A percentile compares a stretch with the other conserved stretches of the same genome.
Evolutionary conservation across 1,284 basidiomycete genomes (phyloP).

Genomic region (Anthracocystis setariae): DNA sequence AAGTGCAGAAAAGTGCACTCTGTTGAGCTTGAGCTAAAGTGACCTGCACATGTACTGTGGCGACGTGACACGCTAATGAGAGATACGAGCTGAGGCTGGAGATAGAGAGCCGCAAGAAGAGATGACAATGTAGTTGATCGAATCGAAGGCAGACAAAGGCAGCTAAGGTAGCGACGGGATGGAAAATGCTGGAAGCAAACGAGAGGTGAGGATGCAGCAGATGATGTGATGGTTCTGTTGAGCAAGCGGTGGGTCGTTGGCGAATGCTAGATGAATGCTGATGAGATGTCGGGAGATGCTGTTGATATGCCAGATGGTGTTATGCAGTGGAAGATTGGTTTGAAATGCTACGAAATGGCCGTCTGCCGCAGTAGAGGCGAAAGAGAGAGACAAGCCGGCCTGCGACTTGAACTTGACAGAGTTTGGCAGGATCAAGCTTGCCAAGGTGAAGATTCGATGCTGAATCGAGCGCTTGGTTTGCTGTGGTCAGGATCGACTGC

Average conservation of each 20-base stretch:
- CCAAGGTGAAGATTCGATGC: neutral
- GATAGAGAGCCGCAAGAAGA: neutral
- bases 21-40: neutral
- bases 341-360: neutral
- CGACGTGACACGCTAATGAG: neutral
- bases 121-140: neutral
- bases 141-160: neutral
- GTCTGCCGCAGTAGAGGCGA: no score
- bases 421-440: neutral
- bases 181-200: no score
- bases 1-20: neutral
- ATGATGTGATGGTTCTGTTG: neutral
- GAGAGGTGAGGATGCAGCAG: no score
- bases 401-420: constrained; percentile 12
- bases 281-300: neutral
- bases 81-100: neutral
- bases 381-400: constrained; percentile 19
- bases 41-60: neutral
- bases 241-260: neutral
- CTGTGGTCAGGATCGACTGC: no score
- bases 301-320: neutral
- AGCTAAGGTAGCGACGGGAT: no score
- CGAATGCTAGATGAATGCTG: neutral
- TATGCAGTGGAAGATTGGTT: neutral
- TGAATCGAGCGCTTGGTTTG: neutral